These are phyloP conservation scores for Talaromyces pinophilus DNA, from an alignment of 2,329 filamentous ascomycete species.

Conservation along the genomic window DNA sequence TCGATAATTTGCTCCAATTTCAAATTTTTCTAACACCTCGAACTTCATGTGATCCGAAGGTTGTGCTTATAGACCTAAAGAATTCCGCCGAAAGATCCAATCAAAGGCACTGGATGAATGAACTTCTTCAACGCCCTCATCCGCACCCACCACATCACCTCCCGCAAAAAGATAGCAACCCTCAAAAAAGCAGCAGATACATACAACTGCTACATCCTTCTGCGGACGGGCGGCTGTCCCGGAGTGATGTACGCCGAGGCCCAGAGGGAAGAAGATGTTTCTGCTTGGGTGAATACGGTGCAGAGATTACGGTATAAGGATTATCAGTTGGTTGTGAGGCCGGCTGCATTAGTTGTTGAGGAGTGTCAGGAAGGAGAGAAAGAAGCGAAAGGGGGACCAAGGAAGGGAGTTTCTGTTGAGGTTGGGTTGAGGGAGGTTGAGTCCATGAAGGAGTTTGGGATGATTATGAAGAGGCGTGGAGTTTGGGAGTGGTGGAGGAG, in stretches of 20 bases:
- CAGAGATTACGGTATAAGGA: conserved; percentile 71
- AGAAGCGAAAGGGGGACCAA: conserved; percentile 24
- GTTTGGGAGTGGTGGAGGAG: conserved; percentile 66
- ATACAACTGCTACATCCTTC: conserved; percentile 62
- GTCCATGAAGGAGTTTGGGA: conserved; percentile 65
- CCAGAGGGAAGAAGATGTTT: conserved; percentile 54
- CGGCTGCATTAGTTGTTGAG: conserved; percentile 29
- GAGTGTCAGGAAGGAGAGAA: conserved; percentile 33
- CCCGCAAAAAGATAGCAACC: conserved; percentile 68
- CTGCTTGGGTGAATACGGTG: conserved; percentile 65
- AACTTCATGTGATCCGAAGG: too few relatives aligned
- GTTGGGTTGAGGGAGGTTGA: conserved; percentile 58
- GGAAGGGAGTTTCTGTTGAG: conserved; percentile 10
- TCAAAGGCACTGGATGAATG: conserved; percentile 17
- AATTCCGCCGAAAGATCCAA: background rate
- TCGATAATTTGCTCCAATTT: too few relatives aligned
- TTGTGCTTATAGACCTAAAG: too few relatives aligned
- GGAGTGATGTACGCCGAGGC: conserved; percentile 79
- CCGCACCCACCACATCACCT: conserved; percentile 79
- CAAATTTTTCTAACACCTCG: too few relatives aligned
- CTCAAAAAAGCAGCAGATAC: conserved; percentile 66
- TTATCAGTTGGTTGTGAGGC: conserved; percentile 63
- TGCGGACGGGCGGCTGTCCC: conserved; percentile 67
- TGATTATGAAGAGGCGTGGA: conserved; percentile 61
- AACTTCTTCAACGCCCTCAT: conserved; percentile 62